These are phyloP conservation scores for Polytolypa hystricis DNA, from an alignment of 2,329 filamentous ascomycete species.

Conservation along the genomic window DNA sequence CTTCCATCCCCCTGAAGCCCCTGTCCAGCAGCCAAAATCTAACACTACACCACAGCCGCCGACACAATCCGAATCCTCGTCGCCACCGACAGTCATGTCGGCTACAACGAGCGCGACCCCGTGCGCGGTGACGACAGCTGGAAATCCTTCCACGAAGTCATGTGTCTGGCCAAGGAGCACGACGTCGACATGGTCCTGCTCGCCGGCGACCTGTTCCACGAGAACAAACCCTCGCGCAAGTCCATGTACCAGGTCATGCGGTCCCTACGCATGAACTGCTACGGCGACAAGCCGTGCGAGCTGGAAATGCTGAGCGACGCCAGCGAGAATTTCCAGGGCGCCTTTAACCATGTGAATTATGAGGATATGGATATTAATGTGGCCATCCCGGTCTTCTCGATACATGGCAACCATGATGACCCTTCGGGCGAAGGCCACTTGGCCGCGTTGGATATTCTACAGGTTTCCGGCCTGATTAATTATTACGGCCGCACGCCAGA, in stretches of 20 bases:
- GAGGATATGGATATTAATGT: slow-evolving; percentile 96
- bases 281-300: slow-evolving; percentile 90
- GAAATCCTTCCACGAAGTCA: slow-evolving; percentile 90
- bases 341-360: slow-evolving; percentile 93
- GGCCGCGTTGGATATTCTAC: slow-evolving; percentile 80
- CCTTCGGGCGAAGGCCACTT: slow-evolving; percentile 91
- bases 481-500: slow-evolving; percentile 91
- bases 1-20: background rate
- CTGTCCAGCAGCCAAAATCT: background rate
- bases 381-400: slow-evolving; percentile 93
- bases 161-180: slow-evolving; percentile 71
- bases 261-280: slow-evolving; percentile 81
- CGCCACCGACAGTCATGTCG: slow-evolving; percentile 95
- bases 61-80: slow-evolving; percentile 93
- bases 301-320: slow-evolving; percentile 91
- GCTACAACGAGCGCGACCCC: slow-evolving; percentile 84
- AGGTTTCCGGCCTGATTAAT: slow-evolving; percentile 84
- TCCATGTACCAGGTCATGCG: slow-evolving; percentile 97
- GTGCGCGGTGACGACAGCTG: slow-evolving; percentile 96
- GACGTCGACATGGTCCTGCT: slow-evolving; percentile 98
- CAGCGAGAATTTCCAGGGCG: slow-evolving; percentile 76
- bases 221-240: slow-evolving; percentile 93
- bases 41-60: slow-evolving; percentile 33
- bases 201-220: slow-evolving; percentile 90
- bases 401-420: slow-evolving; percentile 97